phyloP scores from a whole-genome alignment of 805 yeast species.

The Cyberlindnera suaveolens region DNA sequence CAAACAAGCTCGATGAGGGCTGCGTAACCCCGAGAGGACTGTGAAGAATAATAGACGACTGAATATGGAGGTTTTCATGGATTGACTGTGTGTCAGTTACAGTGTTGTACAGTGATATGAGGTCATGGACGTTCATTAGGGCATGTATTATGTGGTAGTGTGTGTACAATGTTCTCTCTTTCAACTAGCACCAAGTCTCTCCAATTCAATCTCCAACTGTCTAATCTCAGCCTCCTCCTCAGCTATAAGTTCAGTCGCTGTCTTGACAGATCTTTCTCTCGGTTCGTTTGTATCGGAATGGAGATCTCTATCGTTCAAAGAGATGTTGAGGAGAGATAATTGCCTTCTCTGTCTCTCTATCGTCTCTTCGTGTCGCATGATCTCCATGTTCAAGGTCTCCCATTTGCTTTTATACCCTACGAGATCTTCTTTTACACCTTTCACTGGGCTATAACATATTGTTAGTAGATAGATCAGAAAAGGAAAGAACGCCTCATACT shows the following conservation, averaged over 20 bases:
- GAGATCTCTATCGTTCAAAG: slow-evolving; percentile 19
- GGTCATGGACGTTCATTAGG: not conserved
- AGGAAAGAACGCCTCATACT: not conserved
- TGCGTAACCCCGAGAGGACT: too few relatives aligned
- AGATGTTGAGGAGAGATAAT: slow-evolving; percentile 30
- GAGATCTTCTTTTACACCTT: slow-evolving; percentile 29
- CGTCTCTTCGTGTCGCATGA: slow-evolving; percentile 35
- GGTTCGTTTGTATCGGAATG: not conserved
- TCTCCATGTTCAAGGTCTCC: slow-evolving; percentile 30
- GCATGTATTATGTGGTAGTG: not conserved
- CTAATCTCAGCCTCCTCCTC: slow-evolving; percentile 41
- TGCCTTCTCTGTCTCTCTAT: slow-evolving; percentile 39
- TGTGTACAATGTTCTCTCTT: too few relatives aligned
- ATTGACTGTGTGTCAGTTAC: too few relatives aligned
- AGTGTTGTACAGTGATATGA: too few relatives aligned
- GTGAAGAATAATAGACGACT: too few relatives aligned
- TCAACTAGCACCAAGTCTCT: not conserved
- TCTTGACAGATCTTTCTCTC: slow-evolving; percentile 3
- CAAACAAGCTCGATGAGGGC: too few relatives aligned
- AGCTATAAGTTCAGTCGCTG: slow-evolving; percentile 29
- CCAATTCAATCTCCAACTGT: slow-evolving; percentile 34
- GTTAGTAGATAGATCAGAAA: slow-evolving; percentile 3
- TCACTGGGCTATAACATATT: slow-evolving; percentile 24
- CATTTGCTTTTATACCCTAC: slow-evolving; percentile 26
- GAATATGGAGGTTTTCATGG: too few relatives aligned